Percentiles rank a stretch among this genome's conserved stretches.
These are phyloP conservation scores for Turritis glabra DNA, from an alignment of 345 rosid species.

Conservation along the genomic window DNA sequence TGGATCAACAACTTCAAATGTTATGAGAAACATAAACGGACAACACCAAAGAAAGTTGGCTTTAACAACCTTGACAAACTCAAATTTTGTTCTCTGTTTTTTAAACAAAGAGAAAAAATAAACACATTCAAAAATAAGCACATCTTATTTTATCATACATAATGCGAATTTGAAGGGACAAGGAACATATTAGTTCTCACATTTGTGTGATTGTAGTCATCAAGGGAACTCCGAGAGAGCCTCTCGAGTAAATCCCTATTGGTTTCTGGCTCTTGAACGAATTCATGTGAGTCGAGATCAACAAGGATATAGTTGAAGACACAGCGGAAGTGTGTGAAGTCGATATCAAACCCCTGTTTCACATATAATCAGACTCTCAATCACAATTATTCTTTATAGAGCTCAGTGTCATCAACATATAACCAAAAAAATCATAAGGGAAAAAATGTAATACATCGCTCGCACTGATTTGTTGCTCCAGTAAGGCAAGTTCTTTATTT, in stretches of 20 bases:
- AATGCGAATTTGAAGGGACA: background rate
- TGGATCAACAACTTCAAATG: no score
- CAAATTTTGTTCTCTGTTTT: no score
- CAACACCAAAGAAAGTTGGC: no score
- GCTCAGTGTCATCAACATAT: background rate
- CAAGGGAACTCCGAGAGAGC: background rate
- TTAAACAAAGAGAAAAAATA: no score
- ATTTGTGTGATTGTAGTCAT: background rate
- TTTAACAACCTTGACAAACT: no score
- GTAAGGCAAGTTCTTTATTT: background rate
- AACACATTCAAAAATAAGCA: no score
- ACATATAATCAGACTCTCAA: no score
- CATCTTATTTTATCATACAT: no score
- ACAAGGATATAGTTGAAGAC: constrained; percentile 13
- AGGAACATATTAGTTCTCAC: background rate
- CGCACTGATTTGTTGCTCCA: background rate
- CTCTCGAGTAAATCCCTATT: background rate
- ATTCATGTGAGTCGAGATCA: background rate
- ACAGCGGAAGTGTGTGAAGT: background rate
- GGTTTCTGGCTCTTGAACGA: background rate
- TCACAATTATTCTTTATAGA: no score
- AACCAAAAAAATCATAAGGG: no score
- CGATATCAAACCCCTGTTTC: constrained; percentile 17
- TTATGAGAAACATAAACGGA: no score
- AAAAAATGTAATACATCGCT: background rate